Conservation (phyloP, 441 rosid genomes). For the Bocquillonia castaneifolia region DNA sequence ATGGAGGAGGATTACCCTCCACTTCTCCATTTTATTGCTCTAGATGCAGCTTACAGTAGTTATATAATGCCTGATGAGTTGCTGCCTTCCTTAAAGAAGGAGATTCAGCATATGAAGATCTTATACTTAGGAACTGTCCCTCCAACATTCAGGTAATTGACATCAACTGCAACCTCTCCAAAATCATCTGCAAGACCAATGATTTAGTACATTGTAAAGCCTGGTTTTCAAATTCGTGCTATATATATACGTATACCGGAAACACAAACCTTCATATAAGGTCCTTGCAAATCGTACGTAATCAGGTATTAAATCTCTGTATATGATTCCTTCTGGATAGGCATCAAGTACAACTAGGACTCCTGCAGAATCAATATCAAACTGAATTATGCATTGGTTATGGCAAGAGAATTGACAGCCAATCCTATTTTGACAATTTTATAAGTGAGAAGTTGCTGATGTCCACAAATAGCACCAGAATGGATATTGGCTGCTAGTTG, state of each 20-base stretch:
- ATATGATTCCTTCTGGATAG: constrained; percentile 70
- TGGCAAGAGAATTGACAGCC: constrained; percentile 5
- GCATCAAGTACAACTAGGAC: constrained; percentile 85
- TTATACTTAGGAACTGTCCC: constrained; percentile 40
- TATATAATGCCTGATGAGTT: too few relatives aligned
- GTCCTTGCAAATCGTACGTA: constrained; percentile 65
- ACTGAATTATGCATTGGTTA: neutral
- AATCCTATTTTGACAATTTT: neutral
- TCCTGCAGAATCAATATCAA: constrained; percentile 37
- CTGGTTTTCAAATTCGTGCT: too few relatives aligned
- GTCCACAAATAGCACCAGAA: too few relatives aligned
- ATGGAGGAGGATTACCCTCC: too few relatives aligned
- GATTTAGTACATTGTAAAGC: neutral
- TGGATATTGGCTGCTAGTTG: too few relatives aligned
- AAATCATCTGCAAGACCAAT: constrained; percentile 51
- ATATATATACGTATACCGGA: too few relatives aligned
- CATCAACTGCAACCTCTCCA: constrained; percentile 61
- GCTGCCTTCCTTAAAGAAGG: neutral
- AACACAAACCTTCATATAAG: constrained; percentile 67
- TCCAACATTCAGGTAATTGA: constrained; percentile 81
- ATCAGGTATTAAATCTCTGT: constrained; percentile 67
- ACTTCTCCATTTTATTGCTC: too few relatives aligned
- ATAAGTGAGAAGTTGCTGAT: too few relatives aligned
- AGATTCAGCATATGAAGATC: constrained; percentile 73
- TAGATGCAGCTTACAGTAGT: too few relatives aligned